Base-by-base conservation (phyloP, 345 rosid genomes). In the Moricandia moricandioides region DNA sequence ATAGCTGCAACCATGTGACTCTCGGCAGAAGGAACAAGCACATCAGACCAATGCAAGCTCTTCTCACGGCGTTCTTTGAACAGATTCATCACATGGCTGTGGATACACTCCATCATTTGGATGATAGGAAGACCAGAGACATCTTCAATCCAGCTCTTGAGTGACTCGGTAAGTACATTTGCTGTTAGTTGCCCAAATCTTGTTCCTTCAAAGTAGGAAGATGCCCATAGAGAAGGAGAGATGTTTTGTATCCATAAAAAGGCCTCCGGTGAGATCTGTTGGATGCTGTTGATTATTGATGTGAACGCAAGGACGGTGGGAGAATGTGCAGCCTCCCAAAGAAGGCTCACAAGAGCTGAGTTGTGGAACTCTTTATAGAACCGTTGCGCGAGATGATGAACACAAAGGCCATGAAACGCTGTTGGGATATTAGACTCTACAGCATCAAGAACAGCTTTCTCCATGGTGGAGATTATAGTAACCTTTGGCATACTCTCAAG, bases 51-150 rank as follows among this genome's bases (percentile, higher is more conserved):
- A 61, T 86, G 85, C 78, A 77, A 79, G 62, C 97, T 88, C 13
- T 76, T 77, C 76, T 88, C 98, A 9, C 92, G 84, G 34, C 96
- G 90, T 70, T 88, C 94, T 24, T 86, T 87, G 83, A 89, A 89
- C 89, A 91, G 72, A 54, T 79, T 83, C 88, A 93, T 89, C 37
- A 93, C 83, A 79, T 85, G 91, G 78, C 88, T 66, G 76, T 90
- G 86, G 69, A 93, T 82, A 78, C 90, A 86, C 57, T 89, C 97
- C 96, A 91, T 88, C 97, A 86, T 88, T 81, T 91, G 97, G 70
- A 94, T 86, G 69, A 93, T 86, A 9, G 97, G 97, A 80, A 89
- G 97, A 35, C 91, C 86, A 0, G 93, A 85, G 30, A 96, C 87
- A 56, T 89, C 98, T 2, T 79, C 49, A 59, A 93, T 83, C 92